These are phyloP conservation scores for Naganishia vishniacii DNA, from an alignment of 768 basidiomycete species.

Conservation along the genomic window DNA sequence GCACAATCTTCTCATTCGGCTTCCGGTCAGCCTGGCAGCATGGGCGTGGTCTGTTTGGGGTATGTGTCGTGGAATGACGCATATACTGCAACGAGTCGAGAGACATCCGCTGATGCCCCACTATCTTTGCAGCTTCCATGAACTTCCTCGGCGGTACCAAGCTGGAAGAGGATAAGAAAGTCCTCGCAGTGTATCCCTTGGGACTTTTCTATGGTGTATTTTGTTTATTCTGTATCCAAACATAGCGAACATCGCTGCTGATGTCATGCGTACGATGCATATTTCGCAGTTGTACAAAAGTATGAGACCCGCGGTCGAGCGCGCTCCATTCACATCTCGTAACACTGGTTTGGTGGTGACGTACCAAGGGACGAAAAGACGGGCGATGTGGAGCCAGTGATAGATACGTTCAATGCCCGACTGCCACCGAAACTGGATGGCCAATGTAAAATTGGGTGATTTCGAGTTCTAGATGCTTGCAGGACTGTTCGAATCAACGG, in stretches of 20 bases:
- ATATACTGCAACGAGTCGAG: no score
- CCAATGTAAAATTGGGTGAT: no score
- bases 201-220: slow-evolving; percentile 88
- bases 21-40: slow-evolving; percentile 74
- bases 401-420: no score
- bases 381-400: no score
- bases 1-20: slow-evolving; percentile 70
- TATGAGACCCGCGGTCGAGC: no score
- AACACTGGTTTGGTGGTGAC: no score
- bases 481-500: no score
- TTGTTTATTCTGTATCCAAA: slow-evolving; percentile 17
- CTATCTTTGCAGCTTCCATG: slow-evolving; percentile 62
- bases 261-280: neutral
- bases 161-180: slow-evolving; percentile 79
- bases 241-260: neutral
- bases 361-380: no score
- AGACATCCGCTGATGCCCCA: neutral
- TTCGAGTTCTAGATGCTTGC: no score
- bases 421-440: no score
- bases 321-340: no score
- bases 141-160: slow-evolving; percentile 94
- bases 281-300: neutral
- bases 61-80: no score
- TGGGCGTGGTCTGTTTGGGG: slow-evolving; percentile 99
- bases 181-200: slow-evolving; percentile 93